Evolutionary conservation across 306 rosid genomes (phyloP).

Genomic region (Alnus glutinosa): DNA sequence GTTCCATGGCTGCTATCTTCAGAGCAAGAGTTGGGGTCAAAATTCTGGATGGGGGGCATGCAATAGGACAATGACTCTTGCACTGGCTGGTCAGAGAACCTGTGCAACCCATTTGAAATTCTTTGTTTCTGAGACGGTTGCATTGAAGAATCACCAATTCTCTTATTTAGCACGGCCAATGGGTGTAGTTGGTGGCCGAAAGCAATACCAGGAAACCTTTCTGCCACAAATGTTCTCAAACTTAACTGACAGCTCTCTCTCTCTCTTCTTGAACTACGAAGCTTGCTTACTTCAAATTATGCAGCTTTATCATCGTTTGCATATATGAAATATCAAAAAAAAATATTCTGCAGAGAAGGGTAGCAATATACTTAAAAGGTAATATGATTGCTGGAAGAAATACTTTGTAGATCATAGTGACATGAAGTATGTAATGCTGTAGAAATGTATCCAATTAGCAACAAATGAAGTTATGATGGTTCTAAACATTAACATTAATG

Average conservation of each 20-base stretch:
- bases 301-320: slow-evolving; percentile 14
- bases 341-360: slow-evolving; percentile 42
- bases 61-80: slow-evolving; percentile 49
- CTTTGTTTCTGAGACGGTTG: slow-evolving; percentile 47
- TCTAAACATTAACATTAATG: not conserved
- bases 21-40: slow-evolving; percentile 41
- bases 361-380: slow-evolving; percentile 26
- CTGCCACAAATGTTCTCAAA: slow-evolving; percentile 13
- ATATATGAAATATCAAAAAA: slow-evolving; percentile 5
- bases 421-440: not conserved
- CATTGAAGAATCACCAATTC: slow-evolving; percentile 39
- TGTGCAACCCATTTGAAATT: slow-evolving; percentile 39
- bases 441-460: slow-evolving; percentile 4
- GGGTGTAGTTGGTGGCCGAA: slow-evolving; percentile 4
- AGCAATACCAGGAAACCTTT: slow-evolving; percentile 22
- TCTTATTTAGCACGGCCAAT: slow-evolving; percentile 10
- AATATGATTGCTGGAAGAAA: slow-evolving; percentile 1
- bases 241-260: slow-evolving; percentile 22
- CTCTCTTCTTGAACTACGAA: not conserved
- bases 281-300: slow-evolving; percentile 11
- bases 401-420: not conserved
- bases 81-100: slow-evolving; percentile 40
- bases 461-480: not conserved
- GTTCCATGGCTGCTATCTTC: slow-evolving; percentile 46
- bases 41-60: slow-evolving; percentile 39